Percentiles rank a stretch among this genome's conserved stretches.
Evolutionary conservation across 192 early-diverging fungal species (phyloP).

Genomic region (Dissophora globulifera): DNA sequence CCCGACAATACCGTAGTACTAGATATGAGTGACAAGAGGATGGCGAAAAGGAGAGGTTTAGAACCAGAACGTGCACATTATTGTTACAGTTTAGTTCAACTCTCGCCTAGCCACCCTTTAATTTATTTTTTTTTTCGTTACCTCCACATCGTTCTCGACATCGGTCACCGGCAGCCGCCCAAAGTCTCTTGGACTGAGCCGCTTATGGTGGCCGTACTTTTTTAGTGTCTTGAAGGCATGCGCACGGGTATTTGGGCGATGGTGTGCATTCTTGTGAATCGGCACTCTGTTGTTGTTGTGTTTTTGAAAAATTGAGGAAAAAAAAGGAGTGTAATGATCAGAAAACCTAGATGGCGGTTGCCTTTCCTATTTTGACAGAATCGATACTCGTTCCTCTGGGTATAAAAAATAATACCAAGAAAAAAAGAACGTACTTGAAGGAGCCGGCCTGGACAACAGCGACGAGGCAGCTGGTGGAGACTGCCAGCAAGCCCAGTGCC

Average conservation of each 20-base stretch:
- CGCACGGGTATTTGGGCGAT: conserved; percentile 34
- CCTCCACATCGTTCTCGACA: conserved; percentile 56
- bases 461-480: neutral
- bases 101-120: too few relatives aligned
- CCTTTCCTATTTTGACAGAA: too few relatives aligned
- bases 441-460: neutral
- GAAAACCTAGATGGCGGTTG: too few relatives aligned
- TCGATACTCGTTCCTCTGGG: too few relatives aligned
- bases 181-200: conserved; percentile 28
- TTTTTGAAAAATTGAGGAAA: too few relatives aligned
- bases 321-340: neutral
- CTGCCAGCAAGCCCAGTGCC: neutral
- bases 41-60: too few relatives aligned
- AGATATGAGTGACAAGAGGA: too few relatives aligned
- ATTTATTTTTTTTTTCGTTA: neutral
- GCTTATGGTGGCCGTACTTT: conserved; percentile 43
- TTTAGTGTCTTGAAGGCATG: conserved; percentile 28
- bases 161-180: conserved; percentile 48
- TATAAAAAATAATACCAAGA: too few relatives aligned
- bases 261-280: conserved; percentile 38
- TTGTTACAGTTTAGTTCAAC: too few relatives aligned
- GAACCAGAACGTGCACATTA: too few relatives aligned
- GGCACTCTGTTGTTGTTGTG: conserved; percentile 24
- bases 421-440: conserved; percentile 12
- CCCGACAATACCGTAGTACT: conserved; percentile 76